Percentiles rank a stretch among this genome's conserved stretches.
Conservation (phyloP, 192 early-diverging fungal species). For the Allomyces javanicus region DNA sequence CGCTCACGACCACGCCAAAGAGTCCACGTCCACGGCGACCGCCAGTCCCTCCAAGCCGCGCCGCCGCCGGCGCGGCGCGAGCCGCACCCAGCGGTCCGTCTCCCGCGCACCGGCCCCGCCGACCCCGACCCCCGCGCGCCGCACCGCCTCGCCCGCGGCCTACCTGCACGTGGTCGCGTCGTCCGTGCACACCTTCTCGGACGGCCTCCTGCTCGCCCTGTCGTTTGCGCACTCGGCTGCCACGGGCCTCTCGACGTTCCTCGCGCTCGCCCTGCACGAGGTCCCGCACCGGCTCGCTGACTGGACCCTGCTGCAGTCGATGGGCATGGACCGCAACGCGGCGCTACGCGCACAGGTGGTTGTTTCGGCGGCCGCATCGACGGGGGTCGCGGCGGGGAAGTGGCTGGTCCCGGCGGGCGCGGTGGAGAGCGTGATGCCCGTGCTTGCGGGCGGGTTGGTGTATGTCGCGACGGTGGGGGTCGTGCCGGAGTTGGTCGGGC, state of each 20-base stretch:
- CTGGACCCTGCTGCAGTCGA: constrained; percentile 49
- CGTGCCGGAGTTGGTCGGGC: constrained; percentile 47
- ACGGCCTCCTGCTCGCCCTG: constrained; percentile 63
- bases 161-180: constrained; percentile 68
- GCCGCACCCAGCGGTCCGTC: not conserved
- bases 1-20: not conserved
- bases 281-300: constrained; percentile 78
- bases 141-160: constrained; percentile 43
- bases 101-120: not conserved
- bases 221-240: constrained; percentile 65
- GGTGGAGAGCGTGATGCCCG: not conserved
- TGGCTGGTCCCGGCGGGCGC: not conserved
- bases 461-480: constrained; percentile 74
- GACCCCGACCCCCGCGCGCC: not conserved
- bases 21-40: constrained; percentile 3
- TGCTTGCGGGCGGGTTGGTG: constrained; percentile 44
- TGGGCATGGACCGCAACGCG: not conserved
- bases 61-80: constrained; percentile 17
- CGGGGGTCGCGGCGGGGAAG: not conserved
- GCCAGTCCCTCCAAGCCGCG: constrained; percentile 7
- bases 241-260: constrained; percentile 62
- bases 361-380: not conserved
- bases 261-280: constrained; percentile 76
- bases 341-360: not conserved
- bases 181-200: constrained; percentile 68